Percentiles rank a stretch among this genome's conserved stretches.
Conservation (phyloP, 305 asterid species). For the Fraxinus floribunda region DNA sequence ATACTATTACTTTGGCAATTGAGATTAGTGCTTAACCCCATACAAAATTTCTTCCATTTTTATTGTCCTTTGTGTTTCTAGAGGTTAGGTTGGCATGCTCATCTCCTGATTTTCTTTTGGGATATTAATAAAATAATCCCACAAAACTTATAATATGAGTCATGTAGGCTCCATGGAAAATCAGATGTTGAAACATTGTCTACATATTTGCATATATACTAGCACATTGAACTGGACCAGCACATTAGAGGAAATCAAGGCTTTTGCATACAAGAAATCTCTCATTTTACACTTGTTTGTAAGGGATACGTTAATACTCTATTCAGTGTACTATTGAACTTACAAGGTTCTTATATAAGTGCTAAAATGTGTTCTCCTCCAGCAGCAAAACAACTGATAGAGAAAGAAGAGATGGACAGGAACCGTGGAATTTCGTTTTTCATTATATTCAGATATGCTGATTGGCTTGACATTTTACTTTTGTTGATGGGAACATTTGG, state of each 20-base stretch:
- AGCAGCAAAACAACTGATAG: not conserved
- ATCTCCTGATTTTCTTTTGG: not conserved
- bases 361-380: constrained; percentile 26
- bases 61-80: not conserved
- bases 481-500: constrained; percentile 80
- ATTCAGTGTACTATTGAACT: not conserved
- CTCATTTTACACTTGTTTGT: not conserved
- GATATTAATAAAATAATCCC: not conserved
- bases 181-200: not conserved
- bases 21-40: not conserved
- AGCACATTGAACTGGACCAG: not conserved
- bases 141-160: not conserved
- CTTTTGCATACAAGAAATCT: constrained; percentile 1
- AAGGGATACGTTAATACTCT: not conserved
- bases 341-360: not conserved
- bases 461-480: constrained; percentile 58
- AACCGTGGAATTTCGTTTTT: constrained; percentile 30
- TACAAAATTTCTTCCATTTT: not conserved
- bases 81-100: not conserved
- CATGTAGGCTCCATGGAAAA: not conserved
- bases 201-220: not conserved
- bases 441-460: constrained; percentile 70
- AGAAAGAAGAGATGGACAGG: constrained; percentile 9
- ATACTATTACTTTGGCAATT: not conserved
- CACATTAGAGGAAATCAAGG: not conserved